Base-by-base conservation (phyloP, 2,329 filamentous ascomycete genomes). In the Geosmithia flava region DNA sequence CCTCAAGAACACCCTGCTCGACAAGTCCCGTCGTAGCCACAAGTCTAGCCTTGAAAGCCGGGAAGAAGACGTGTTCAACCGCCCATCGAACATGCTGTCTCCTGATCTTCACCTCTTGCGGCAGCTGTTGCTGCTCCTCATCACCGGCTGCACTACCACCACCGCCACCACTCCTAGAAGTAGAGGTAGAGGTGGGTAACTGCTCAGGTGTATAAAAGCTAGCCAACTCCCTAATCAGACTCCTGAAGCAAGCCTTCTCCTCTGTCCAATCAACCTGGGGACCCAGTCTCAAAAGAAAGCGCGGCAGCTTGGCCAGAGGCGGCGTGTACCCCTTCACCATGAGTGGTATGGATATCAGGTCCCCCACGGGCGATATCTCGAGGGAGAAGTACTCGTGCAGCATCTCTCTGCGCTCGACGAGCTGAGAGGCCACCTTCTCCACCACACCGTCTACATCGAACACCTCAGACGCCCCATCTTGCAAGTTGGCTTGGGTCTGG, bases 351-450 rank as follows among this genome's bases (percentile, higher is more conserved):
- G 81, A 81, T 44, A 83, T 65, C 2, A 98, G 70, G 47, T 91
- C 78, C 13, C 90, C 91, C 1, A 84, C 72, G 1, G 82, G 78
- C 0, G 85, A 85, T 37, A 98, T 81, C 48, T 91, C 82, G 43
- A 98, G 68, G 1, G 83, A 85, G 63, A 98, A 97, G 65, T 98
- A 98, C 64, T 98, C 93, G 2, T 77, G 71, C 1, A 98, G 75
- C 87, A 98, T 94, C 57, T 91, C 85, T 37, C 85, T 76, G 11
- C 85, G 78, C 53, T 83, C 78, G 30, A 94, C 74, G 2, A 97
- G 71, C 54, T 89, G 82, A 2, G 72, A 64, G 0, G 75, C 69
- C 3, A 95, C 82, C 3, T 74, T 71, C 3, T 80, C 69, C 1
- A 87, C 80, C 0, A 89, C 77, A 37, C 79, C 73, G 0, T 77